Evolutionary conservation across 1,139 yeast species (phyloP).

Genomic region (Pichia inconspicua): DNA sequence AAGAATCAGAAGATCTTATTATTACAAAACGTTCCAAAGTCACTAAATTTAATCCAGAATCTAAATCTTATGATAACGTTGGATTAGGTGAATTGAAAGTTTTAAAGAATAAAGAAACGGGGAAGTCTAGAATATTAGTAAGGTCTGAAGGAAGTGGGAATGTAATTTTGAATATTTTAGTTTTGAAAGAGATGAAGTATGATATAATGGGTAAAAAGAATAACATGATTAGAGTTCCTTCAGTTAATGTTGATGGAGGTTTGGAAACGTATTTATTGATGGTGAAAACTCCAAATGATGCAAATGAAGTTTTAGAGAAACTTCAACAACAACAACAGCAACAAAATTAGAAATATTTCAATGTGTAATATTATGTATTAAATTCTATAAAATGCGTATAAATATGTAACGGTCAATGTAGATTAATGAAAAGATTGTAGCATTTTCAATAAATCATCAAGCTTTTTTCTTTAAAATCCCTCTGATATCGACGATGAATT

Average conservation of each 20-base stretch:
- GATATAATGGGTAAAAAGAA: conserved; percentile 49
- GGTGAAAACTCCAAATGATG: conserved; percentile 70
- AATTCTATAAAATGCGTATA: not conserved
- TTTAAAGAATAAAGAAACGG: conserved; percentile 47
- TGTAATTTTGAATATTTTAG: conserved; percentile 59
- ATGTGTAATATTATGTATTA: not conserved
- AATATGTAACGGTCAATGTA: not conserved
- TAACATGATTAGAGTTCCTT: conserved; percentile 42
- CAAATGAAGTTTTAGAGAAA: conserved; percentile 29
- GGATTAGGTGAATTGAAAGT: conserved; percentile 84
- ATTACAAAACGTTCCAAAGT: conserved; percentile 68
- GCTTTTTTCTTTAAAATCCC: conserved; percentile 10
- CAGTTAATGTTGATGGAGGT: conserved; percentile 33
- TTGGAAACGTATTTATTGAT: conserved; percentile 58
- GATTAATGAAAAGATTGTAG: too few species aligned
- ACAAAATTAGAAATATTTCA: not conserved
- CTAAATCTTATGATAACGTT: conserved; percentile 46
- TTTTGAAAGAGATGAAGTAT: conserved; percentile 48
- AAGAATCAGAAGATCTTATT: conserved; percentile 65
- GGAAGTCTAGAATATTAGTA: conserved; percentile 63
- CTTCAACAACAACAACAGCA: not conserved
- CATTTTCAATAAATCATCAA: not conserved
- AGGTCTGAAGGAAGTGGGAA: conserved; percentile 82
- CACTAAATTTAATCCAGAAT: conserved; percentile 48
- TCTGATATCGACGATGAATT: conserved; percentile 39